Base-by-base conservation (phyloP, 495 filamentous ascomycete genomes). In the Penicillium desertorum region DNA sequence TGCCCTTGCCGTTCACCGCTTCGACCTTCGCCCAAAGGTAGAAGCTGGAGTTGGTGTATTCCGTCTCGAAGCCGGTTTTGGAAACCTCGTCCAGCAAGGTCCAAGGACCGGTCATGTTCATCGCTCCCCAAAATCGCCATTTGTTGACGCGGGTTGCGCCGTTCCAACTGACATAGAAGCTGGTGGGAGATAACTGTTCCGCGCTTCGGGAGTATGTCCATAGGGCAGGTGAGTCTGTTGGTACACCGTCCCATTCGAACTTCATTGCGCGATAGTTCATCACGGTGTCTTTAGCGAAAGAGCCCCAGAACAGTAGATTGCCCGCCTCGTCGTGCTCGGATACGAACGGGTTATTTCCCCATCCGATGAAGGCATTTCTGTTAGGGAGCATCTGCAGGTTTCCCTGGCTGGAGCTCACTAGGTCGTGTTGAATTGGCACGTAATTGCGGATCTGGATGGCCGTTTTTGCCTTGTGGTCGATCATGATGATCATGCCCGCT, bases 381-480 rank as follows among this genome's bases (percentile, higher is more conserved):
- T 80, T 79, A 0, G 80, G 75, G 6, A 87, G 71, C 2, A 81
- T 62, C 61, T 87, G 86, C 27, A 82, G 71, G 53, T 82, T 85
- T 14, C 85, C 85, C 61, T 87, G 85, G 23, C 81, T 84, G 30
- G 80, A 83, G 51, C 81, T 81, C 37, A 80, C 62, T 48, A 86
- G 61, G 25, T 77, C 74, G 11, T 62, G 53, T 12, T 73, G 68
- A 0, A 72, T 71, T 3, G 80, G 76, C 1, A 52, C 60, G 45
- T 76, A 83, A 41, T 78, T 72, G 5, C 69, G 66, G 16, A 74
- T 61, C 68, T 74, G 71, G 14, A 70, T 75, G 3, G 83, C 82
- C 6, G 77, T 83, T 66, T 76, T 78, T 7, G 69, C 70, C 1
- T 71, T 65, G 43, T 82, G 82, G 54, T 87, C 75, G 46, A 86